A percentile compares a stretch with the other conserved stretches of the same genome.
Evolutionary conservation across 257 asterid genomes (phyloP).

Genomic region (Nicotiana noctiflora): DNA sequence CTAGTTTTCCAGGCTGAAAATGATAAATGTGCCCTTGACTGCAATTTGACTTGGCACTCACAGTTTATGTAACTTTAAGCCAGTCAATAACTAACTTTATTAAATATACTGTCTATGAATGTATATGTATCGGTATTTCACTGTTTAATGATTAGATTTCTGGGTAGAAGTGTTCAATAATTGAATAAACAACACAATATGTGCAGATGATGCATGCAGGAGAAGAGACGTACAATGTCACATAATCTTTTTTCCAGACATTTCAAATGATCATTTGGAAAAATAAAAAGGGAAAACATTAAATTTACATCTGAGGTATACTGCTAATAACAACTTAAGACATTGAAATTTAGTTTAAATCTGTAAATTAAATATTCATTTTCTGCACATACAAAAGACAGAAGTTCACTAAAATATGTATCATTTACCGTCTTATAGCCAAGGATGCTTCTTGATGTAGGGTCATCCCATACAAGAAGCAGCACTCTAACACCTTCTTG

Average conservation of each 20-base stretch:
- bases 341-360: background rate
- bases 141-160: background rate
- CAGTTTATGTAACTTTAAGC: background rate
- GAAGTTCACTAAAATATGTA: background rate
- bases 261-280: background rate
- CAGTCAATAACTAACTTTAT: background rate
- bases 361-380: background rate
- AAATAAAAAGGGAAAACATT: background rate
- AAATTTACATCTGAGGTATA: background rate
- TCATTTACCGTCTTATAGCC: constrained; percentile 83
- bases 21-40: background rate
- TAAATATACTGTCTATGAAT: background rate
- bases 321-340: background rate
- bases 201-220: background rate
- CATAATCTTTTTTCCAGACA: background rate
- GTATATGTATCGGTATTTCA: background rate
- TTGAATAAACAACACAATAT: background rate
- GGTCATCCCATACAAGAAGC: constrained; percentile 97
- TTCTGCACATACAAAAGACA: background rate
- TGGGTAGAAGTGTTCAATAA: background rate
- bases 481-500: constrained; percentile 98
- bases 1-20: constrained; percentile 2
- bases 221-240: background rate
- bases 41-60: background rate
- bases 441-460: constrained; percentile 87